Conservation (phyloP, 805 yeast genomes). For the Pichia sporocuriosa region DNA sequence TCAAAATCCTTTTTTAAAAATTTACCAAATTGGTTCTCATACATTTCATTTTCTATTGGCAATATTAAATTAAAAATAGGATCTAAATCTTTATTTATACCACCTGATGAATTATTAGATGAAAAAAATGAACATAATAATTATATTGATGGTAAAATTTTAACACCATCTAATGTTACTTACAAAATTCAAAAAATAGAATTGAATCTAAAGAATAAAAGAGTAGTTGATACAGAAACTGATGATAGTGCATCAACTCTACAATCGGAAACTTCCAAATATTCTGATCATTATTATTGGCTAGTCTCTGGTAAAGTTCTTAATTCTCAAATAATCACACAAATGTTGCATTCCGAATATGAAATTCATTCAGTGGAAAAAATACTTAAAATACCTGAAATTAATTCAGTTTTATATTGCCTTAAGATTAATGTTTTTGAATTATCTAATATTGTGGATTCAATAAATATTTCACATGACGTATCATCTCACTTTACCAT, state of each 20-base stretch:
- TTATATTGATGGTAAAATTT: neutral
- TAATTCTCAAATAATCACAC: conserved; percentile 1
- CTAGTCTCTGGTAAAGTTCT: neutral
- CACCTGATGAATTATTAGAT: conserved; percentile 8
- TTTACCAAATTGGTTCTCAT: conserved; percentile 31
- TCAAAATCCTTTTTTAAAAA: conserved; percentile 21
- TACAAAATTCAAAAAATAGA: conserved; percentile 1
- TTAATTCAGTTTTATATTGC: conserved; percentile 6
- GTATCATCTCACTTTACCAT: conserved; percentile 39
- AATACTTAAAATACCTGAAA: conserved; percentile 8
- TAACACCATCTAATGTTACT: conserved; percentile 7
- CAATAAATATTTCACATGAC: conserved; percentile 23
- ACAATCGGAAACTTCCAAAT: conserved; percentile 4
- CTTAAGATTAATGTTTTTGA: conserved; percentile 8
- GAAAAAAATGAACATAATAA: conserved; percentile 5
- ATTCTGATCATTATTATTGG: conserved; percentile 13
- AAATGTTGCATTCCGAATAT: neutral
- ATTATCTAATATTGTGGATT: conserved; percentile 2
- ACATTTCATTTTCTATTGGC: conserved; percentile 17
- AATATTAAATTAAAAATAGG: conserved; percentile 14
- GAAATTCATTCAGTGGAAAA: neutral
- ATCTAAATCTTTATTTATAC: conserved; percentile 19
- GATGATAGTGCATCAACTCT: conserved; percentile 6
- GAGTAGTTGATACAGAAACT: neutral
- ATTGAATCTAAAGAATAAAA: neutral